phyloP scores from a whole-genome alignment of 768 basidiomycete genomes.

The Leucosporidium yakuticum region DNA sequence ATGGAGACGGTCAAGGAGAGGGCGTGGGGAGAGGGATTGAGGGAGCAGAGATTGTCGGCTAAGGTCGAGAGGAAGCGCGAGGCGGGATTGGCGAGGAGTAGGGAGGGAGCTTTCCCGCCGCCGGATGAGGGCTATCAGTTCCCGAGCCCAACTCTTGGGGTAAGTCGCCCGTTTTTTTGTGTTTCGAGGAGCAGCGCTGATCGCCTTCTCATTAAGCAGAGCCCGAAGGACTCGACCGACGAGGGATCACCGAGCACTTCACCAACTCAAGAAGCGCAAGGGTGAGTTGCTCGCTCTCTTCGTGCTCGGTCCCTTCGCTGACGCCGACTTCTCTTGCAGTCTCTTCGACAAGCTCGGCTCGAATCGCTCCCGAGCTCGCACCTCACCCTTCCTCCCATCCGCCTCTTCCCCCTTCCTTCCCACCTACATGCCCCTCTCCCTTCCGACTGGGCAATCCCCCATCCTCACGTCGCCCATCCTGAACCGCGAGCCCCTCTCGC shows the following conservation, averaged over 20 bases:
- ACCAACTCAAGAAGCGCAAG: background rate
- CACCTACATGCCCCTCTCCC: conserved; percentile 12
- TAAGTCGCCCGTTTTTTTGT: background rate
- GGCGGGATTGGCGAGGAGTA: background rate
- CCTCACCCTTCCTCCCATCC: background rate
- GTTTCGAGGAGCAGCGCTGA: background rate
- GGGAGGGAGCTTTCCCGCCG: conserved; percentile 19
- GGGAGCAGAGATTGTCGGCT: background rate
- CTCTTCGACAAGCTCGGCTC: no score
- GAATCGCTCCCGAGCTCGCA: background rate
- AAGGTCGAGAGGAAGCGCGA: background rate
- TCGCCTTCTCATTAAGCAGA: background rate
- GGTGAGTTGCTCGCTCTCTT: no score
- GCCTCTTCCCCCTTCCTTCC: conserved; percentile 16
- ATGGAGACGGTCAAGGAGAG: background rate
- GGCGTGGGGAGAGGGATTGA: conserved; percentile 3
- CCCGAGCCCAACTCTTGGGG: conserved; percentile 7
- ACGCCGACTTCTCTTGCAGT: no score
- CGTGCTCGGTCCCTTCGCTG: no score
- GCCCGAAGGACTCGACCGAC: background rate
- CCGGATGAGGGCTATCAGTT: conserved; percentile 28
- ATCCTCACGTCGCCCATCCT: background rate
- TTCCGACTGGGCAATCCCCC: background rate
- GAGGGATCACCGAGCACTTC: background rate
- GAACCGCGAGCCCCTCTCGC: background rate